Conservation (phyloP, 768 basidiomycete genomes). For the Terana coerulea region DNA sequence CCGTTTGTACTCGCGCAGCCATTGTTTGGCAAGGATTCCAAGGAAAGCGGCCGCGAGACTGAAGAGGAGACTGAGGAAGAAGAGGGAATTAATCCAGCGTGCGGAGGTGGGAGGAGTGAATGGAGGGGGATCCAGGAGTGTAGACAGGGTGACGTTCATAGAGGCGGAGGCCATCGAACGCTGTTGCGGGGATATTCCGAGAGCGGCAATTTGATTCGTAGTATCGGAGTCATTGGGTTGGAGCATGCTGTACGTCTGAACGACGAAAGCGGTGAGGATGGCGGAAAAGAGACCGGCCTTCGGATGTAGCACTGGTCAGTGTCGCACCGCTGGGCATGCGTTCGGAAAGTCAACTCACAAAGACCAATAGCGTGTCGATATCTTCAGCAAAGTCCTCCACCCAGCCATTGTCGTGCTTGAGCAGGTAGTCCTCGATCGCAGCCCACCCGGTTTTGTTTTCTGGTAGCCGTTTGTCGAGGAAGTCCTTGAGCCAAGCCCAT, state of each 20-base stretch:
- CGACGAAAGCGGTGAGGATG: conserved; percentile 22
- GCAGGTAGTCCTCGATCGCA: neutral
- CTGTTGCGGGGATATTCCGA: conserved; percentile 11
- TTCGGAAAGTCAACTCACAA: neutral
- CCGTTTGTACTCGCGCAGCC: conserved; percentile 4
- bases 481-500: no score
- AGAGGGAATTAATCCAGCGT: conserved; percentile 2
- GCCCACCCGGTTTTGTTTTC: conserved; percentile 10
- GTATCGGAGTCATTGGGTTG: conserved; percentile 6
- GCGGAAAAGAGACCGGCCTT: conserved; percentile 26
- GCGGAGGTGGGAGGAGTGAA: neutral
- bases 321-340: neutral
- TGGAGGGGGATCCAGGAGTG: neutral
- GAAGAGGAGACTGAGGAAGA: conserved; percentile 2
- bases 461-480: no score
- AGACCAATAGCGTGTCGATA: conserved; percentile 7
- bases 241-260: conserved; percentile 16
- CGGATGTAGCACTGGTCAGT: neutral
- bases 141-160: neutral
- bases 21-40: conserved; percentile 7
- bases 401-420: conserved; percentile 1
- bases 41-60: conserved; percentile 3
- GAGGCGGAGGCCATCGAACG: neutral
- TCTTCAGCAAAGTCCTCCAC: conserved; percentile 1
- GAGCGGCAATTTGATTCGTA: conserved; percentile 5